Conservation (phyloP, 176 grass and related monocot species). For the Dendrocalamus sinicus region DNA sequence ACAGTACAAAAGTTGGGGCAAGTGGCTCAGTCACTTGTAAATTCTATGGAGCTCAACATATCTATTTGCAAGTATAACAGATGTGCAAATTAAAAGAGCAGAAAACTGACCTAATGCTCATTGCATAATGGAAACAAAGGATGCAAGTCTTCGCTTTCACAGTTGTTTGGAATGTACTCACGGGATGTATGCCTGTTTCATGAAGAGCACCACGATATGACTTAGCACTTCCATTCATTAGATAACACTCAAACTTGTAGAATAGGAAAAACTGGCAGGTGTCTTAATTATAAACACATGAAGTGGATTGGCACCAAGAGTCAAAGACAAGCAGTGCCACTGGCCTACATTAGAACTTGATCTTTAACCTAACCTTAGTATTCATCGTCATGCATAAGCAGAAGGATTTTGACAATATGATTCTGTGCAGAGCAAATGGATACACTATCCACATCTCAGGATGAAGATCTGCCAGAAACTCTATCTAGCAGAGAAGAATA, state of each 20-base stretch:
- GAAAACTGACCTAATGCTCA: not conserved
- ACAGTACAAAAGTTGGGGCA: not conserved
- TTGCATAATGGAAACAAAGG: not conserved
- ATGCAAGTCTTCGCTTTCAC: not conserved
- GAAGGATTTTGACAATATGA: not conserved
- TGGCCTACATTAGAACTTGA: not conserved
- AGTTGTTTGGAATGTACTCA: not conserved
- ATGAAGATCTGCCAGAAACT: not conserved
- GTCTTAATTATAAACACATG: not conserved
- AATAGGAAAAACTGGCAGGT: not conserved
- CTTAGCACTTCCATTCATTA: not conserved
- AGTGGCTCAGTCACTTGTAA: not conserved
- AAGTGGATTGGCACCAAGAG: not conserved
- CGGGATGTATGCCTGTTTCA: not conserved
- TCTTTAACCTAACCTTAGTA: not conserved
- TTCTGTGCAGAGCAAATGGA: not conserved
- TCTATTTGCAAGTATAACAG: not conserved
- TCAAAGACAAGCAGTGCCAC: not conserved
- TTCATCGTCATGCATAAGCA: not conserved
- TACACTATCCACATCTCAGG: not conserved
- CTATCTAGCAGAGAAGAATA: not conserved
- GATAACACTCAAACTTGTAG: too few relatives aligned
- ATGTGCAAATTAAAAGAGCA: not conserved
- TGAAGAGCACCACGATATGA: not conserved
- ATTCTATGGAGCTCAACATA: not conserved